A percentile compares a stretch with the other conserved stretches of the same genome.
Evolutionary conservation across 208 protist species (phyloP).

Genomic region (Naegleria lovaniensis): DNA sequence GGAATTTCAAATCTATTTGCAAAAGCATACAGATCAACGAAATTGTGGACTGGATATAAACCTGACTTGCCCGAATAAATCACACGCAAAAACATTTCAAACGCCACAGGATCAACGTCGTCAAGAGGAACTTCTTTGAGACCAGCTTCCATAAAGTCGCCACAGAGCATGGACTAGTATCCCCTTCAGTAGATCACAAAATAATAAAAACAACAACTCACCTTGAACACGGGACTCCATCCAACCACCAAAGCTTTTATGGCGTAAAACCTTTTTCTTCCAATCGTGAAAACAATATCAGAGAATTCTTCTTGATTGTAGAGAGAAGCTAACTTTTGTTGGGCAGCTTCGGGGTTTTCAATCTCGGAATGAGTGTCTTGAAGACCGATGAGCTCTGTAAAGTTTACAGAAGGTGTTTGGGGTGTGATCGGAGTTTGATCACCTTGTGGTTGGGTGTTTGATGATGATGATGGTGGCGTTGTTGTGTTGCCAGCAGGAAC

Average conservation of each 20-base stretch:
- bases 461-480: too few species aligned
- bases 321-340: not conserved
- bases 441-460: too few species aligned
- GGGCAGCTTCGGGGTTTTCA: not conserved
- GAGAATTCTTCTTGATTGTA: not conserved
- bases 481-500: too few species aligned
- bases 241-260: not conserved
- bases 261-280: not conserved
- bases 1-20: not conserved
- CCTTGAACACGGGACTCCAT: not conserved
- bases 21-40: not conserved
- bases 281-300: not conserved
- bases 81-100: not conserved
- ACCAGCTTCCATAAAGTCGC: not conserved
- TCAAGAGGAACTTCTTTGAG: not conserved
- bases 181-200: too few species aligned
- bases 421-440: not conserved
- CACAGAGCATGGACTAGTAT: not conserved
- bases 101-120: not conserved
- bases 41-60: not conserved
- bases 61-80: not conserved
- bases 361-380: not conserved
- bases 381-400: not conserved
- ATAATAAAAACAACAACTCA: too few species aligned
- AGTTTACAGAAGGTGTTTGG: not conserved